phyloP scores from a whole-genome alignment of 192 early-diverging fungal genomes.

The Phlyctochytrium arcticum region DNA sequence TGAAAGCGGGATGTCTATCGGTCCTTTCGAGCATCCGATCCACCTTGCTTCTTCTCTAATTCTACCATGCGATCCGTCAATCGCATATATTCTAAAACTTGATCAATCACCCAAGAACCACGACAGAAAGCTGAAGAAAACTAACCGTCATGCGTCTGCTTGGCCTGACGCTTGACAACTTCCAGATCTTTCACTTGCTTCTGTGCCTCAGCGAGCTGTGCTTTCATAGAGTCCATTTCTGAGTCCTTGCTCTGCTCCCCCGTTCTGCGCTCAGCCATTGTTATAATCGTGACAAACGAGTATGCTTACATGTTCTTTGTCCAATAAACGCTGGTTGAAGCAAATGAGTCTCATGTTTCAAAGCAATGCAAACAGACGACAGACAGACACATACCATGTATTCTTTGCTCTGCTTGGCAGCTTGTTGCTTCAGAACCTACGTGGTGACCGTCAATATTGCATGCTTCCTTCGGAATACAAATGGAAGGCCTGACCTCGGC shows the following conservation, averaged over 20 bases:
- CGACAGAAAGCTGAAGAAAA: neutral
- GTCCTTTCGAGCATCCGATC: conserved; percentile 8
- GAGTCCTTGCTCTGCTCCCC: conserved; percentile 14
- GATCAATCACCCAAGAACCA: neutral
- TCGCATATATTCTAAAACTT: conserved; percentile 28
- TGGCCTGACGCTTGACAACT: conserved; percentile 30
- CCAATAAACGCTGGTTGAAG: conserved; percentile 10
- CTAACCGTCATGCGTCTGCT: conserved; percentile 9
- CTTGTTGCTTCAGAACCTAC: conserved; percentile 34
- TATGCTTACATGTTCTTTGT: conserved; percentile 12
- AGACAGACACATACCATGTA: conserved; percentile 15
- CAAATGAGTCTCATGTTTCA: neutral
- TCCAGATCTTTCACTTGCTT: conserved; percentile 27
- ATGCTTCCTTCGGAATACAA: neutral
- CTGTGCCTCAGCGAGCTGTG: conserved; percentile 6
- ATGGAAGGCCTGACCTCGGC: neutral
- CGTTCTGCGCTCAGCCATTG: neutral
- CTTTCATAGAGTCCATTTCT: conserved; percentile 8
- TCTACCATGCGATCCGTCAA: conserved; percentile 27
- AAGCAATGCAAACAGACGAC: neutral
- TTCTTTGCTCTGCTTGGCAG: conserved; percentile 33
- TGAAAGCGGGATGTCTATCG: too few relatives aligned
- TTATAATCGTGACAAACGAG: neutral
- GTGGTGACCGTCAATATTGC: neutral
- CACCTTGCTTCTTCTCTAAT: conserved; percentile 15